Percentiles rank a stretch among this genome's conserved stretches.
Evolutionary conservation across 2,329 filamentous ascomycete genomes (phyloP).

Genomic region (Myrmaecium sp.): DNA sequence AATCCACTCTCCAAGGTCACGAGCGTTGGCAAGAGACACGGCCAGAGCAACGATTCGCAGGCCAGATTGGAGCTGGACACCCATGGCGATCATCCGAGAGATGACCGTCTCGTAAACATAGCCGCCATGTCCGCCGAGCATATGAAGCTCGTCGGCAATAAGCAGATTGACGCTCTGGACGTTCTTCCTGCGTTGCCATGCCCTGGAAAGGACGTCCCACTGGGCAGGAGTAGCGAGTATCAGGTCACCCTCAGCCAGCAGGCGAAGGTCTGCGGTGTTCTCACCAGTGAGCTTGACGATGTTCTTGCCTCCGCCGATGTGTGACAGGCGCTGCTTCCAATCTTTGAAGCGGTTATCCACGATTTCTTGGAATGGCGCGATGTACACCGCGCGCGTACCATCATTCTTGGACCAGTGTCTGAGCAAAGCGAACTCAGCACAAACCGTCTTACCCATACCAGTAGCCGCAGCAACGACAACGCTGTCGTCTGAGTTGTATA

Average conservation of each 20-base stretch:
- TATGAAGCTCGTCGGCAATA: constrained; percentile 88
- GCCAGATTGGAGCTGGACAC: constrained; percentile 67
- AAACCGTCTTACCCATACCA: constrained; percentile 91
- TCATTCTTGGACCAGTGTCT: constrained; percentile 66
- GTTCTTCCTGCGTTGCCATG: constrained; percentile 94
- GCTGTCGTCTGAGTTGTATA: constrained; percentile 83
- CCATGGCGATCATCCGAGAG: constrained; percentile 95
- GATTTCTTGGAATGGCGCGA: constrained; percentile 87
- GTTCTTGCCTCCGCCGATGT: constrained; percentile 65
- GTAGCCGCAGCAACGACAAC: constrained; percentile 87
- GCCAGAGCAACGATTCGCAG: constrained; percentile 80
- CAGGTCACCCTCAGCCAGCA: constrained; percentile 73
- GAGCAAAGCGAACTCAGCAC: constrained; percentile 83
- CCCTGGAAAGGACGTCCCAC: constrained; percentile 89
- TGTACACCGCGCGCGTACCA: constrained; percentile 70
- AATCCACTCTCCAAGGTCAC: constrained; percentile 94
- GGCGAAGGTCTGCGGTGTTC: constrained; percentile 74
- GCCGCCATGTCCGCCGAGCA: constrained; percentile 71
- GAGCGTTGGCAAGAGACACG: constrained; percentile 81
- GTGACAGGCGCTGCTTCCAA: constrained; percentile 63
- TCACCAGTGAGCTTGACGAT: constrained; percentile 91
- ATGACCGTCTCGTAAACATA: constrained; percentile 93
- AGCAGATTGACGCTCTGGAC: constrained; percentile 80
- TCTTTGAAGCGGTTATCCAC: constrained; percentile 67
- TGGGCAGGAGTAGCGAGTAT: constrained; percentile 84